phyloP scores from a whole-genome alignment of 2,329 filamentous ascomycete species.

The Hypoxylon sp. region DNA sequence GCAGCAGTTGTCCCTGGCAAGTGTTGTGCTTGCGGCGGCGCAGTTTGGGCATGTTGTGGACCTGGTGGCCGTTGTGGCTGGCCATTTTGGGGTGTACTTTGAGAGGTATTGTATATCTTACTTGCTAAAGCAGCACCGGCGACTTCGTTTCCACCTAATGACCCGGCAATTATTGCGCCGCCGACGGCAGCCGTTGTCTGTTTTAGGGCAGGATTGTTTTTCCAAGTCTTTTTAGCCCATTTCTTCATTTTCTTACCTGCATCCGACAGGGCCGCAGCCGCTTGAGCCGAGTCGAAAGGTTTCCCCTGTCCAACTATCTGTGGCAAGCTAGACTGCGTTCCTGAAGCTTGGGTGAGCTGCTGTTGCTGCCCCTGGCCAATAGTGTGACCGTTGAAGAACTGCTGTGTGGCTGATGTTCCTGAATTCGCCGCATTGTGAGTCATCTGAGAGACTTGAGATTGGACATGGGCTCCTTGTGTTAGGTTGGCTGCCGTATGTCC shows the following conservation, averaged over 20 bases:
- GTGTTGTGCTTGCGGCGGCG: slow-evolving; percentile 40
- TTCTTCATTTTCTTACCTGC: slow-evolving; percentile 53
- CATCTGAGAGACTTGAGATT: slow-evolving; percentile 24
- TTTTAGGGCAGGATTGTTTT: slow-evolving; percentile 49
- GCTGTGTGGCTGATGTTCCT: slow-evolving; percentile 12
- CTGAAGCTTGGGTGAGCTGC: slow-evolving; percentile 11
- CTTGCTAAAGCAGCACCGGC: slow-evolving; percentile 41
- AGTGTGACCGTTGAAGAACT: slow-evolving; percentile 14
- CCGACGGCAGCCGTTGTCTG: slow-evolving; percentile 48
- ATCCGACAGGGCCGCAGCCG: slow-evolving; percentile 42
- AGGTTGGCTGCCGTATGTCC: slow-evolving; percentile 13
- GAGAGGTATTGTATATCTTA: slow-evolving; percentile 35
- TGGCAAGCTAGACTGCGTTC: slow-evolving; percentile 8
- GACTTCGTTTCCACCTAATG: slow-evolving; percentile 38
- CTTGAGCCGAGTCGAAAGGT: slow-evolving; percentile 47
- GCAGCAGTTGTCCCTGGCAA: slow-evolving; percentile 9
- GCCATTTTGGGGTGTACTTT: slow-evolving; percentile 30
- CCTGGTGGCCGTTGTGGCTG: slow-evolving; percentile 32
- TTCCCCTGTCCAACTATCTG: slow-evolving; percentile 32
- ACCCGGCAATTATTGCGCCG: slow-evolving; percentile 47
- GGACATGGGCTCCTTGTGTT: slow-evolving; percentile 13
- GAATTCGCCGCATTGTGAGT: not conserved
- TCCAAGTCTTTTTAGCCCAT: slow-evolving; percentile 53
- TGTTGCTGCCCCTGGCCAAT: slow-evolving; percentile 29
- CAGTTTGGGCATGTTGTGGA: slow-evolving; percentile 35